Evolutionary conservation across 169 alveolate genomes (phyloP), one percentile per base, ranked within the genome.

Genomic region (Plasmodium fragile): DNA sequence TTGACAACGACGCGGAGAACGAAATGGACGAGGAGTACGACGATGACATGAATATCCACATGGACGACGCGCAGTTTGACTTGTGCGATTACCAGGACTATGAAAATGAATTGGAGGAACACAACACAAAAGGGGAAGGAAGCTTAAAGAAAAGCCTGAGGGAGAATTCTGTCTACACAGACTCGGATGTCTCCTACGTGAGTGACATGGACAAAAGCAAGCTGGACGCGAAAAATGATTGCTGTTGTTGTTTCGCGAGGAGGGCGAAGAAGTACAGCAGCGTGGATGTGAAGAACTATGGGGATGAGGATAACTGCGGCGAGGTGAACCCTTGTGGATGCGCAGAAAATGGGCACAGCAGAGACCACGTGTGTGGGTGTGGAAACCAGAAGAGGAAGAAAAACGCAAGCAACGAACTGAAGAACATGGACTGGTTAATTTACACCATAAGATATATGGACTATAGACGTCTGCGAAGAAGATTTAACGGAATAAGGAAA

Each of bases 401-500:
- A 36, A 53, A 85, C 45, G 13, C 49, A 52, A 49, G 85, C 16
- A 85, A 43, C n/a, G 94, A 89, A 34, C 34, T 89, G 81, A 89
- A 89, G 45, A 89, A 89, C 45, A 89, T 89, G 78, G 94, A 89
- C 22, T 89, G 94, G 94, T 18, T 89, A 39, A 89, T 89, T 30
- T 89, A 89, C 52, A 96, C 97, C 5, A 92, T 96, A 32, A 45
- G 93, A 16, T 96, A 95, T 39, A 96, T 96, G 98, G 98, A 96
- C 81, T 96, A 96, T 73, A 84, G 98, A n/a, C 65, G 98, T 36
- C 73, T 96, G 32, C 45, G 96, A 79, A 83, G 98, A 25, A 95
- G 98, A 59, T 95, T 96, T 52, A 93, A 95, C 81, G 98, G 98
- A 49, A 97, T 96, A 18, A 81, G 98, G 36, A 96, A 95, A 49